Evolutionary conservation across 2,329 filamentous ascomycete genomes (phyloP).

Genomic region (Venturia carpophila): DNA sequence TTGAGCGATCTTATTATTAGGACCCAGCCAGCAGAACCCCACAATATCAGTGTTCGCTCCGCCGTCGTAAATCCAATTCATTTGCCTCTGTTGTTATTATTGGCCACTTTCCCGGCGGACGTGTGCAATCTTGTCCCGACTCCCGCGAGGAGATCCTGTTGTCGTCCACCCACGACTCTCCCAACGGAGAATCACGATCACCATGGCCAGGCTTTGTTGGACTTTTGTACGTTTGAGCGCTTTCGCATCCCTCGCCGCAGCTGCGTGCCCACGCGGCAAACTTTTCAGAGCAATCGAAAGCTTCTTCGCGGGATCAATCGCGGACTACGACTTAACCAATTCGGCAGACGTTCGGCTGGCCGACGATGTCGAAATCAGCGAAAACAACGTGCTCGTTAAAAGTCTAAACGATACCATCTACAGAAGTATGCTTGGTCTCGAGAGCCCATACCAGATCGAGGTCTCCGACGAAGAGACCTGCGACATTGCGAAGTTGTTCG

Average conservation of each 20-base stretch:
- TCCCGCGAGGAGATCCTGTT: no score
- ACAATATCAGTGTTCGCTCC: not conserved
- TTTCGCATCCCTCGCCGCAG: not conserved
- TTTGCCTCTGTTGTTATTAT: not conserved
- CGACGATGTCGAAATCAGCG: slow-evolving; percentile 13
- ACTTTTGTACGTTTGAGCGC: not conserved
- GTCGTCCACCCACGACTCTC: not conserved
- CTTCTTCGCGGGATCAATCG: not conserved
- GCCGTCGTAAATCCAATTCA: not conserved
- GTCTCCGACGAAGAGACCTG: not conserved
- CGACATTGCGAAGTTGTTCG: not conserved
- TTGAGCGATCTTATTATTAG: not conserved
- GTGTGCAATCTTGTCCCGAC: no score
- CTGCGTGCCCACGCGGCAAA: not conserved
- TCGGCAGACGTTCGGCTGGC: not conserved
- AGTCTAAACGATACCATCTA: not conserved
- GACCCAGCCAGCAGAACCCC: not conserved
- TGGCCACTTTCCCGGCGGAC: not conserved
- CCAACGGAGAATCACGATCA: not conserved
- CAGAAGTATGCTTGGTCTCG: not conserved
- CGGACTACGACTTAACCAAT: no score
- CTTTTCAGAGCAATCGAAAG: not conserved
- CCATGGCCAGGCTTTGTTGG: not conserved
- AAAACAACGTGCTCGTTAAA: not conserved
- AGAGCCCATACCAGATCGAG: not conserved